Evolutionary conservation across 1,139 yeast species (phyloP), one percentile per base, ranked within the genome.

Genomic region (Kurtzmaniella quercitrusa): DNA sequence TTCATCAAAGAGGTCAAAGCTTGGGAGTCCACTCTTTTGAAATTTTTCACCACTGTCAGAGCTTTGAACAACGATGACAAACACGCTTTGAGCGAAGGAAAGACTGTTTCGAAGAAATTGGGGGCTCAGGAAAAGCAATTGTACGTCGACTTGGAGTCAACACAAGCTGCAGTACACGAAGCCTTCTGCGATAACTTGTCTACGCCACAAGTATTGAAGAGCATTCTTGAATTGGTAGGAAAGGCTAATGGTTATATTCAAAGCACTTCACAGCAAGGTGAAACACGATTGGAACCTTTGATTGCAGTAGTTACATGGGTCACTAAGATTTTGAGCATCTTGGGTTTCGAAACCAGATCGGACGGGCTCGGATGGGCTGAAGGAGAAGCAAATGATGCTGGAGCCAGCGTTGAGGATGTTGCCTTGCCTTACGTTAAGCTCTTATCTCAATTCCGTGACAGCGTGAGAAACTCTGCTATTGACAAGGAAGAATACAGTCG

Each of bases 151-250:
- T 72, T 89, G 46, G 62, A 65, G 5, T 54, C 53, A 1, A 69
- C 88, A 14, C 84, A 86, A 61, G 63, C 61, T n/a, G 78, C 73
- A 28, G 88, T 85, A 3, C 88, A 89, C 57, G 70, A 63, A 28
- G 86, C 95, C 2, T 87, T 93, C 65, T 84, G 95, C 61, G 98
- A 93, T 60, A 93, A 88, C 59, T 71, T 93, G 49, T 67, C 91
- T 2, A 85, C 95, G 1, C 91, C 95, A 5, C 76, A 69, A 49
- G 96, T 84, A 0, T 66, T 93, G 49, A 78, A 85, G 51, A 61
- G 67, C 1, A 57, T 93, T 41, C 68, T 76, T 46, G 95, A 86
- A 18, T 68, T 93, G 46, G 83, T 93, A 6, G 78, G 84, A 30
- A 76, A 74, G 47, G 59, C 88, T 11, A 91, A 93, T 60, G 76